These are phyloP conservation scores for Rhodotorula mucilaginosa DNA, from an alignment of 1,284 basidiomycete species.

Conservation along the genomic window DNA sequence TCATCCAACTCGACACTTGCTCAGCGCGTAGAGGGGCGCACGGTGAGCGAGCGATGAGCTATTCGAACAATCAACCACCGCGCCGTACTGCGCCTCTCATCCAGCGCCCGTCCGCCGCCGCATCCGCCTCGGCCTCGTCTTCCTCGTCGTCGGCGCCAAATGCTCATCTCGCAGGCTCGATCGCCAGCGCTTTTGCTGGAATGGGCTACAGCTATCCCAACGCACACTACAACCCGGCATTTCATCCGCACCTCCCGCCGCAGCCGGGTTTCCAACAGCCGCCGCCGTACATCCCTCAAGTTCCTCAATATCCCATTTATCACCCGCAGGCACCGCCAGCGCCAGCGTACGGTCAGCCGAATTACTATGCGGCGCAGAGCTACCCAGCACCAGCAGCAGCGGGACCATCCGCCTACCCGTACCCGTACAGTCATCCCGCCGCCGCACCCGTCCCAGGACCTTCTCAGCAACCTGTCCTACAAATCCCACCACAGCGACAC, in stretches of 20 bases:
- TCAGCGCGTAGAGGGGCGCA: not conserved
- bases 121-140: not conserved
- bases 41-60: constrained; percentile 9
- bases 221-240: no score
- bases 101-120: not conserved
- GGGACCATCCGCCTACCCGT: not conserved
- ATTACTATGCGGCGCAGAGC: not conserved
- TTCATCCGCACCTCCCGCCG: no score
- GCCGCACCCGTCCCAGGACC: not conserved
- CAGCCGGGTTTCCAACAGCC: no score
- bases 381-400: not conserved
- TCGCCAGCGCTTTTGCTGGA: constrained; percentile 27
- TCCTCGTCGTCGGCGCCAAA: not conserved
- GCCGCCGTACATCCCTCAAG: no score
- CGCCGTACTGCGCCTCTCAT: constrained; percentile 22
- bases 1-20: not conserved
- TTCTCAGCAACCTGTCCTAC: not conserved
- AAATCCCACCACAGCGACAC: not conserved
- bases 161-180: constrained; percentile 16
- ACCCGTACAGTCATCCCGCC: not conserved
- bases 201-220: constrained; percentile 13
- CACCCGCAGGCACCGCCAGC: no score
- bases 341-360: no score
- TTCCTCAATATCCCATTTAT: no score
- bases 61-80: not conserved